phyloP scores from a whole-genome alignment of 2,329 filamentous ascomycete genomes.

The Alternaria infectoria region DNA sequence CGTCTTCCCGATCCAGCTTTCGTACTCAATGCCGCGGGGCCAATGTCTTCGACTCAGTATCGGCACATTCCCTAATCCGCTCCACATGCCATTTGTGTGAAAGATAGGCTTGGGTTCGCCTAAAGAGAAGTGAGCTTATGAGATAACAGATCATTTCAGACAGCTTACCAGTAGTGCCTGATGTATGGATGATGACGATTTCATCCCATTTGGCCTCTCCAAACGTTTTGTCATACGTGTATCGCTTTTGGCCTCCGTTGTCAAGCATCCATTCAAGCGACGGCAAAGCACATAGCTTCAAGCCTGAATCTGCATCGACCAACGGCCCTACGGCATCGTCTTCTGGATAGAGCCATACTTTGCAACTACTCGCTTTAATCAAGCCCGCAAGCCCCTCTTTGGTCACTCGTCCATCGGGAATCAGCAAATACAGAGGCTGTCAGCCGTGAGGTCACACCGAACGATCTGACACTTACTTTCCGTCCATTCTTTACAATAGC shows the following conservation, averaged over 20 bases:
- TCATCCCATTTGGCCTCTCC: conserved; percentile 19
- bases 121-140: background rate
- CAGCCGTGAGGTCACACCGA: background rate
- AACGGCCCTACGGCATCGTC: background rate
- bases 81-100: background rate
- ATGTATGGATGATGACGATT: conserved; percentile 26
- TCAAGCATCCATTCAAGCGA: background rate
- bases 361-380: background rate
- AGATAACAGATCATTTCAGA: background rate
- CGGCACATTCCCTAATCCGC: background rate
- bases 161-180: conserved; percentile 22
- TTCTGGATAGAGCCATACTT: background rate
- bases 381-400: background rate
- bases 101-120: background rate
- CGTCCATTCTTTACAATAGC: background rate
- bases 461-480: background rate
- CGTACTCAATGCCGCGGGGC: conserved; percentile 20
- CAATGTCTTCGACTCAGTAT: conserved; percentile 14
- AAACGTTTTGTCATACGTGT: conserved; percentile 21
- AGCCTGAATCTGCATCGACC: background rate
- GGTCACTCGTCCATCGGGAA: background rate
- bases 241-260: background rate
- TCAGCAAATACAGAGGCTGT: background rate
- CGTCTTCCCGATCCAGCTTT: conserved; percentile 16
- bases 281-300: background rate